Evolutionary conservation across 2,329 filamentous ascomycete species (phyloP).

Genomic region (Aureobasidium melanogenum): DNA sequence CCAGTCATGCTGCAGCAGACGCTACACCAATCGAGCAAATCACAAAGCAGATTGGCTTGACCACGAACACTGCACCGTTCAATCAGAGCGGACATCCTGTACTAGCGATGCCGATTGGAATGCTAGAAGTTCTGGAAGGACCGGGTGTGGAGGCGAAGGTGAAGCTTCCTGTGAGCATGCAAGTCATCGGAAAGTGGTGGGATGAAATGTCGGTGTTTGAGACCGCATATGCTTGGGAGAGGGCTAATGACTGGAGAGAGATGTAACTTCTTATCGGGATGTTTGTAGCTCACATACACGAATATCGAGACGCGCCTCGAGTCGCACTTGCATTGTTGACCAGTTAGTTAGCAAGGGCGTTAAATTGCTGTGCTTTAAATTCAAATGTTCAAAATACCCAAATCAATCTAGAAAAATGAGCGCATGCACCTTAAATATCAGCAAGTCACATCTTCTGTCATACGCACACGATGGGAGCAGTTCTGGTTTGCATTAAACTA

Average conservation of each 20-base stretch:
- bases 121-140: slow-evolving; percentile 34
- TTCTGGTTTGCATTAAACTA: no score
- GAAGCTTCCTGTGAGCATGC: slow-evolving; percentile 44
- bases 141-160: slow-evolving; percentile 19
- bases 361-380: no score
- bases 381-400: no score
- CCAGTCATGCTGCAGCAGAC: slow-evolving; percentile 32
- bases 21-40: slow-evolving; percentile 38
- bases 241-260: slow-evolving; percentile 35
- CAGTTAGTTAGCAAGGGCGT: no score
- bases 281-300: not conserved
- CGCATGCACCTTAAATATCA: no score
- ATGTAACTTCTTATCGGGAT: slow-evolving; percentile 12
- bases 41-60: slow-evolving; percentile 44
- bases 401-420: no score
- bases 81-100: slow-evolving; percentile 51
- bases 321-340: no score
- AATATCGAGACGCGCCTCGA: not conserved
- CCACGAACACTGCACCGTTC: slow-evolving; percentile 48
- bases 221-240: slow-evolving; percentile 41
- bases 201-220: slow-evolving; percentile 39
- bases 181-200: slow-evolving; percentile 46
- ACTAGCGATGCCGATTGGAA: slow-evolving; percentile 43
- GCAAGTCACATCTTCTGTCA: no score
- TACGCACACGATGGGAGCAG: no score